Evolutionary conservation across 495 filamentous ascomycete genomes (phyloP), one percentile per base, ranked within the genome.

Genomic region (Niebla homalea): DNA sequence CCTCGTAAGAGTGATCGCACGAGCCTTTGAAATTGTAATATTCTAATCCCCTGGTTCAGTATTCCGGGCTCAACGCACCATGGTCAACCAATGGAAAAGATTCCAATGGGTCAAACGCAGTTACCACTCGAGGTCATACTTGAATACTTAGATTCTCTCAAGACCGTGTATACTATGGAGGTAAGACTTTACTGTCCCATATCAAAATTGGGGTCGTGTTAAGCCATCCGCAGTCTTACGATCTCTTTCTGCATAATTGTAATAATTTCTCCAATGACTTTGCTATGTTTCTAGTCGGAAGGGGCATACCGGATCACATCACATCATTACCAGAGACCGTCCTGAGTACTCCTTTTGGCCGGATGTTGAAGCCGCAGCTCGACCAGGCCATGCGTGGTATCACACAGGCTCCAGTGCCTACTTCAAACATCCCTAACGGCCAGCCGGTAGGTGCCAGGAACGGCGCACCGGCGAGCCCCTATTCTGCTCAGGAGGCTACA

Each of bases 211-310:
- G 46, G 12, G 16, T 5, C 14, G 15, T 38, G 40, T 49, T 52
- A 8, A 46, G 14, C 59, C 20, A 23, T 16, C 6, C 23, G 20
- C 57, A 88, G 83, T 87, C 85, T 0, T 96, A 96, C 59, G 85
- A 94, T 62, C 70, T 94, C 3, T 87, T 87, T 63, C 70, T 83
- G 36, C 89, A 95, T 60, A 98, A 98, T 60, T 96, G 92, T 75
- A 97, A 98, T 68, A 97, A 97, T 70, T 98, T 98, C 64, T 85
- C 87, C 4, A 89, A 97, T 60, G 92, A 97, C 53, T 78, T 98
- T 55, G 67, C 84, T 42, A 94, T 83, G 70, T 96, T 98, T 51
- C 70, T 97, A 2, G 68, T 94, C n/a, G 90, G 92, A 19, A 84
- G 79, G 58, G 81, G 85, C 10, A 96, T 98, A 51, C 92, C 92